Base-by-base conservation (phyloP, 257 asterid species). In the Solanum corneliomulleri region DNA sequence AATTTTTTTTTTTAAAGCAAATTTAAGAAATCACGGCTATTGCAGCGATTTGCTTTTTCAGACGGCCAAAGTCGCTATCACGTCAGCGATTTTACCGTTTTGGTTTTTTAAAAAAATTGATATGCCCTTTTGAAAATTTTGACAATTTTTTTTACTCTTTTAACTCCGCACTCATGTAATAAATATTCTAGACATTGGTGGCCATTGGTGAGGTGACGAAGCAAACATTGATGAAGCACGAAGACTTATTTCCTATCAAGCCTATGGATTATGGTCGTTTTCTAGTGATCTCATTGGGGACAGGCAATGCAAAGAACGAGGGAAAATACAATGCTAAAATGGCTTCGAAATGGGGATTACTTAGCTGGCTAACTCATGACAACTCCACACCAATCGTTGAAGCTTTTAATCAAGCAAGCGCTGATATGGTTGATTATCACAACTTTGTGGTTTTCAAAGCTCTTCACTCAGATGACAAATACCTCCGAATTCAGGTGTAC, bases 401-500 rank as follows among this genome's bases (percentile, higher is more conserved):
- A 11, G 90, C 89, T 2, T 92, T 86, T 76, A 86, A 78, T 78
- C 93, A 92, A 86, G 92, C 95, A 11, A 91, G 91, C 77, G 91
- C 89, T 11, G 96, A 91, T 74, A 93, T 92, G 93, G 93, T 93
- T 60, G 98, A 95, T 81, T 87, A 69, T 75, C 93, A 94, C 83
- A 89, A 87, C 86, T 86, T 89, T 12, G 93, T 91, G 23, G 90
- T 93, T 66, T 94, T 95, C 78, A 88, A 90, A 86, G 93, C 96
- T 9, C 92, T 95, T 29, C 90, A 85, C 10, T 93, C 94, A 0
- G 90, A 90, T 27, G 87, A 91, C 4, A 94, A 92, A 68, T 95
- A 93, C 84, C 94, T 94, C 6, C 91, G 98, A 21, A 93, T 95
- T 77, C 96, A 94, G 83, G 98, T 94, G 91, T 56, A 18, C 64